A percentile compares a stretch with the other conserved stretches of the same genome.
Evolutionary conservation across 306 rosid species (phyloP).

Genomic region (Rosa multiflora): DNA sequence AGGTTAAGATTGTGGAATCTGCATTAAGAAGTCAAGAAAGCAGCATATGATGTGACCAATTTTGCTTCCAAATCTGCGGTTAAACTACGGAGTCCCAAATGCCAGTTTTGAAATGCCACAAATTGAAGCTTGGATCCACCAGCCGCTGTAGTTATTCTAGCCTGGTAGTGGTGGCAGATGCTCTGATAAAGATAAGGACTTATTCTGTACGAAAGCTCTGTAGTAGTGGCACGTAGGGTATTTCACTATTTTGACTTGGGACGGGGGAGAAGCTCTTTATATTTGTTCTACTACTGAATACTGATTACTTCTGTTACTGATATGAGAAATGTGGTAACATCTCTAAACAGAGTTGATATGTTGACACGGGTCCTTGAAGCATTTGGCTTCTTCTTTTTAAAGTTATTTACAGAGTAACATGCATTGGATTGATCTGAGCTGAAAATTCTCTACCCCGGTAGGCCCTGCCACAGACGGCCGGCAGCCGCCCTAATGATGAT

Average conservation of each 20-base stretch:
- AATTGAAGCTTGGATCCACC: background rate
- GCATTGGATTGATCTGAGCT: slow-evolving; percentile 12
- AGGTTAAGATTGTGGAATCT: slow-evolving; percentile 72
- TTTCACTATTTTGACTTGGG: background rate
- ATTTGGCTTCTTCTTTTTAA: background rate
- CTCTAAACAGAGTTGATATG: background rate
- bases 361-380: background rate
- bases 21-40: slow-evolving; percentile 51
- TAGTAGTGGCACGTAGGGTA: background rate
- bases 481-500: slow-evolving; percentile 10
- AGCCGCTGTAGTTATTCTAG: background rate
- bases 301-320: background rate
- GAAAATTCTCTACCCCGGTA: background rate
- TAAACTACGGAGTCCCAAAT: background rate
- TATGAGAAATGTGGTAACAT: background rate
- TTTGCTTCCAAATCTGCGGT: slow-evolving; percentile 12
- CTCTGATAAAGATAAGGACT: background rate
- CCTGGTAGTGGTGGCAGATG: background rate
- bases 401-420: background rate
- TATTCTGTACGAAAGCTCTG: background rate
- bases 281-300: background rate
- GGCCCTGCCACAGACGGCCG: slow-evolving; percentile 3
- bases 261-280: background rate
- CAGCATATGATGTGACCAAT: slow-evolving; percentile 33
- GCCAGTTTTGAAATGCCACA: background rate